These are phyloP conservation scores for Hypoxylon crocopeplum DNA, from an alignment of 495 filamentous ascomycete genomes.

Conservation along the genomic window DNA sequence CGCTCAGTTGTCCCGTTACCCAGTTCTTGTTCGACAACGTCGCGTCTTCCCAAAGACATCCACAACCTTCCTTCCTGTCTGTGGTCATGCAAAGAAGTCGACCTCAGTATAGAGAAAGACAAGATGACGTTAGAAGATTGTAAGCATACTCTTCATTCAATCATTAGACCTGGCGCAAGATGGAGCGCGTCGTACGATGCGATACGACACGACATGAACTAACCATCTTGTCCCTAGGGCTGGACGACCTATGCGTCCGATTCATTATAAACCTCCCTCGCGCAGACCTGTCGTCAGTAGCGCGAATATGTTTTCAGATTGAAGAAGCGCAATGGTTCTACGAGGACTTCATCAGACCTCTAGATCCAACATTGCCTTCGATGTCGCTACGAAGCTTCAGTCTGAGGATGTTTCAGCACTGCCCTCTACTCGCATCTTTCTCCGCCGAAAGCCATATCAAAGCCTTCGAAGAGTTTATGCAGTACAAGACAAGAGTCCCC, in stretches of 20 bases:
- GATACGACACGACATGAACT: constrained; percentile 28
- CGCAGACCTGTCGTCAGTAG: constrained; percentile 86
- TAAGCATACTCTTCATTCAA: constrained; percentile 50
- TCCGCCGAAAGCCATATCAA: constrained; percentile 75
- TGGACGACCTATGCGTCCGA: constrained; percentile 93
- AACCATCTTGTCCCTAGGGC: constrained; percentile 63
- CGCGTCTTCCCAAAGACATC: too few relatives aligned
- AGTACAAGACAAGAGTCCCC: constrained; percentile 92
- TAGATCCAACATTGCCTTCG: constrained; percentile 83
- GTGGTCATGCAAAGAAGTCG: constrained; percentile 55
- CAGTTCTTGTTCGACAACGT: too few relatives aligned
- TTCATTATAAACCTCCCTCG: constrained; percentile 95
- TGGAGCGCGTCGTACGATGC: constrained; percentile 4
- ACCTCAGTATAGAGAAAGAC: constrained; percentile 73
- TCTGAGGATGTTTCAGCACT: constrained; percentile 88
- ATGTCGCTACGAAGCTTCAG: constrained; percentile 84
- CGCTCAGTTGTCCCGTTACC: too few relatives aligned
- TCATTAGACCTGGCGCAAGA: constrained; percentile 8
- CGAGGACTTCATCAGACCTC: constrained; percentile 95
- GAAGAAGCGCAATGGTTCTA: constrained; percentile 99
- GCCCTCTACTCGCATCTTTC: constrained; percentile 82
- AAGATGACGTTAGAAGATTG: constrained; percentile 90
- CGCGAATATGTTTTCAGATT: constrained; percentile 96
- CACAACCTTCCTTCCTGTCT: neutral
- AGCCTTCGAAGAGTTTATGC: constrained; percentile 88